phyloP scores from a whole-genome alignment of 2,329 filamentous ascomycete species.

The Beauveria sp. region DNA sequence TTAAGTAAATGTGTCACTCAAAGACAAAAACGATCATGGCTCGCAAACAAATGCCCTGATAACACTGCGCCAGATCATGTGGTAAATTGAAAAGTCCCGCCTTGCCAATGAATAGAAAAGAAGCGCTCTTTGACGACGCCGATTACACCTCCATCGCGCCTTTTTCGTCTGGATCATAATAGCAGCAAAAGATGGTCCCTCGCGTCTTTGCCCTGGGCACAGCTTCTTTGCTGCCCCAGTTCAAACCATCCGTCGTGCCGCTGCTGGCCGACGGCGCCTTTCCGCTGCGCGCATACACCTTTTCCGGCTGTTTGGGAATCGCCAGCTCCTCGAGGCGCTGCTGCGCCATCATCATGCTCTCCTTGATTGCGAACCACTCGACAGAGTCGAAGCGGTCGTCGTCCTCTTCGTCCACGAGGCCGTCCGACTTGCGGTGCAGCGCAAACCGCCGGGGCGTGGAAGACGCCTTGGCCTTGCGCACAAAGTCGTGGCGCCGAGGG shows the following conservation, averaged over 20 bases:
- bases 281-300: background rate
- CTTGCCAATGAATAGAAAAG: background rate
- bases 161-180: slow-evolving; percentile 9
- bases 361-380: slow-evolving; percentile 13
- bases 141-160: background rate
- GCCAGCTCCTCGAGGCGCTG: background rate
- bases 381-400: slow-evolving; percentile 28
- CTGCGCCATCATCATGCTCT: background rate
- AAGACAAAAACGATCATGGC: too few relatives aligned
- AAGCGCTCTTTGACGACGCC: background rate
- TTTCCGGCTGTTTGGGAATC: background rate
- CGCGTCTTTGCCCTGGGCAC: slow-evolving; percentile 3
- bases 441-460: slow-evolving; percentile 33
- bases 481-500: slow-evolving; percentile 29
- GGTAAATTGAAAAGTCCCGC: background rate
- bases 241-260: background rate
- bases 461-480: slow-evolving; percentile 29
- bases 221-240: background rate
- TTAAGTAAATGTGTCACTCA: background rate
- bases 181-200: slow-evolving; percentile 8
- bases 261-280: background rate
- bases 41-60: background rate
- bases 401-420: slow-evolving; percentile 26
- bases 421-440: slow-evolving; percentile 23
- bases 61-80: background rate